These are phyloP conservation scores for Xylariaceae sp. DNA, from an alignment of 2,329 filamentous ascomycete genomes.

Conservation along the genomic window DNA sequence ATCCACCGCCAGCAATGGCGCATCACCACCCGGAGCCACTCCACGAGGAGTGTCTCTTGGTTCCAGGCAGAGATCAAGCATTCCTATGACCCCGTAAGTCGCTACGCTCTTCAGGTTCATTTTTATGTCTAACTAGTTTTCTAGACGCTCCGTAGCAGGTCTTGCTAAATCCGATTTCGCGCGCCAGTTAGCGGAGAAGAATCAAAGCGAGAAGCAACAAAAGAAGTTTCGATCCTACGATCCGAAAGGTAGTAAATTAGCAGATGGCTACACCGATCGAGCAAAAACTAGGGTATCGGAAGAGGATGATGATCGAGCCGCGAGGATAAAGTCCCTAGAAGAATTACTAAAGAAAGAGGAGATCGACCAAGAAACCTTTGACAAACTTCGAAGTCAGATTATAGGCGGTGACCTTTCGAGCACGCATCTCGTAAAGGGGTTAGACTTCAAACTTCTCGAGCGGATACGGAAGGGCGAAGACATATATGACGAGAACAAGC, in stretches of 20 bases:
- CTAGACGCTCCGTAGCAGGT: slow-evolving; percentile 66
- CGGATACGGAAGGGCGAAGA: slow-evolving; percentile 71
- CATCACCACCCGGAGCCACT: slow-evolving; percentile 40
- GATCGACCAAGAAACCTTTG: slow-evolving; percentile 79
- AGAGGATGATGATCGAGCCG: slow-evolving; percentile 57
- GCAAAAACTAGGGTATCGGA: slow-evolving; percentile 64
- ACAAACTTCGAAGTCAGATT: slow-evolving; percentile 73
- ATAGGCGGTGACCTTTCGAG: slow-evolving; percentile 78
- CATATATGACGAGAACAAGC: slow-evolving; percentile 50
- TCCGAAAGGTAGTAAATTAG: slow-evolving; percentile 81
- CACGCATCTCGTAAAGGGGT: slow-evolving; percentile 87
- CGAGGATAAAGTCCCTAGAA: slow-evolving; percentile 76
- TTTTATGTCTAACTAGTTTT: slow-evolving; percentile 28
- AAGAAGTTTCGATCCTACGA: slow-evolving; percentile 79
- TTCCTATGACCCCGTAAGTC: slow-evolving; percentile 90
- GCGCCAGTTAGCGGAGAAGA: slow-evolving; percentile 78
- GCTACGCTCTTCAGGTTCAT: not conserved
- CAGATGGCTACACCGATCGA: slow-evolving; percentile 82
- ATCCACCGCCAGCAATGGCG: slow-evolving; percentile 47
- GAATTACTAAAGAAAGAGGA: slow-evolving; percentile 80
- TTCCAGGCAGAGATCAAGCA: slow-evolving; percentile 76
- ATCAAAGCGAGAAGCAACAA: slow-evolving; percentile 54
- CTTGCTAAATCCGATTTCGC: slow-evolving; percentile 70
- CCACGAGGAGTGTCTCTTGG: slow-evolving; percentile 61
- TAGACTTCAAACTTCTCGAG: slow-evolving; percentile 82